Conservation (phyloP, 106 monocot species). For the Dendrobium catenatum region DNA sequence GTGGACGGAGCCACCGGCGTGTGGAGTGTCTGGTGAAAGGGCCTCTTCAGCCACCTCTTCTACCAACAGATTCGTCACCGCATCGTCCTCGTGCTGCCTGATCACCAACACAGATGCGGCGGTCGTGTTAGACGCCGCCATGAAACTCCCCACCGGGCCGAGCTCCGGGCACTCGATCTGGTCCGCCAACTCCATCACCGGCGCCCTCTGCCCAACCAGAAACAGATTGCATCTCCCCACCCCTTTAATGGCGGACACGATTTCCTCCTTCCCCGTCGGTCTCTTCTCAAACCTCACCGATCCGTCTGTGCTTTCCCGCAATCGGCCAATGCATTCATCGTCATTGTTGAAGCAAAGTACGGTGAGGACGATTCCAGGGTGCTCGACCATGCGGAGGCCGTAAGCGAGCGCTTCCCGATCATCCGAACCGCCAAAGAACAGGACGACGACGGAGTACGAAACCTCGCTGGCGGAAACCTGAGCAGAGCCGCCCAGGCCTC, state of each 20-base stretch:
- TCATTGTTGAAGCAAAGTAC: conserved; percentile 15
- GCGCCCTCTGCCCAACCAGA: conserved; percentile 15
- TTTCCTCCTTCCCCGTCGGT: conserved; percentile 11
- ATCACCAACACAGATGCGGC: conserved; percentile 38
- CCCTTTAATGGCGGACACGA: conserved; percentile 12
- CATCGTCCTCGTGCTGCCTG: conserved; percentile 22
- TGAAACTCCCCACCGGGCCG: conserved; percentile 40
- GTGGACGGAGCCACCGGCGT: not conserved
- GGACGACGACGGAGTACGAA: conserved; percentile 35
- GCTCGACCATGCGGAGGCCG: conserved; percentile 27
- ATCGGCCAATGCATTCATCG: not conserved
- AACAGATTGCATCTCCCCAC: conserved; percentile 18
- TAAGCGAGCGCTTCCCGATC: conserved; percentile 32
- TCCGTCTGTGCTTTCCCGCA: not conserved
- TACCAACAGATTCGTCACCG: not conserved
- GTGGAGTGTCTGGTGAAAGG: conserved; percentile 13
- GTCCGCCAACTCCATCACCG: not conserved
- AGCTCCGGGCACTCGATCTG: conserved; percentile 39
- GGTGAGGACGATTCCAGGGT: conserved; percentile 27
- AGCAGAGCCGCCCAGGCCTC: conserved; percentile 32
- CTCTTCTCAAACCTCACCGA: conserved; percentile 16
- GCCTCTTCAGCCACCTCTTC: conserved; percentile 12
- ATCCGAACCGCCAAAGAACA: conserved; percentile 31
- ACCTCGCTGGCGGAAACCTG: conserved; percentile 56
- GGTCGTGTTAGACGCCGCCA: conserved; percentile 24